Evolutionary conservation across 805 yeast genomes (phyloP), one percentile per base, ranked within the genome.

Genomic region (Myxozyma udenii): DNA sequence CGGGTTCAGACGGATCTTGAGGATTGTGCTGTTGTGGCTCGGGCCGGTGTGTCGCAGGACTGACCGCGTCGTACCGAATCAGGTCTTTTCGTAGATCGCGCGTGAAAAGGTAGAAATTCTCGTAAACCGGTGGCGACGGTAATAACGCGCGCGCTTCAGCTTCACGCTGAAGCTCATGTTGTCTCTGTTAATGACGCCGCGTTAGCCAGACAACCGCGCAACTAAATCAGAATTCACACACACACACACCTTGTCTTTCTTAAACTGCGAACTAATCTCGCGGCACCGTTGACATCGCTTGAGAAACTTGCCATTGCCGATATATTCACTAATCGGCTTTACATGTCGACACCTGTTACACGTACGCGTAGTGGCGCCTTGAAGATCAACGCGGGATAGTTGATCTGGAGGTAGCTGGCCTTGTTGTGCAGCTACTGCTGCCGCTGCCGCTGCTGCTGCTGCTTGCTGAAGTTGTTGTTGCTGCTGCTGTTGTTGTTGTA

Each of bases 291-390:
- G 37, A 16, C 51, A 48, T 5, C 51, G 18, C 25, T 42, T 42
- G 23, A 48, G 32, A 6, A 48, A 6, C 16, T 18, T 35, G 12
- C 47, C 51, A 14, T 21, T 1, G 18, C 43, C 37, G 7, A 36
- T 22, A 30, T 41, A 48, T 26, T 48, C 51, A 12, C 7, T 16
- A 11, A 25, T 11, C 14, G 46, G 41, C 43, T 42, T 42, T 23
- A 18, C 28, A 36, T 43, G 51, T n/a, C 51, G 51, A 32, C 51
- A 48, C 14, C 51, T 37, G 32, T 37, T 48, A 28, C 51, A 48
- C 47, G 30, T 16, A n/a, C 46, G 19, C 33, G 9, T 14, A 28
- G 33, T 28, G 9, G 9, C 33, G 33, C 12, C 14, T 14, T 14
- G 12, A 9, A 14, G 9, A 14, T 28, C 33, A n/a, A n/a, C n/a